A percentile compares a stretch with the other conserved stretches of the same genome.
These are phyloP conservation scores for Phaffia rhodozyma DNA, from an alignment of 1,284 basidiomycete genomes.

Conservation along the genomic window DNA sequence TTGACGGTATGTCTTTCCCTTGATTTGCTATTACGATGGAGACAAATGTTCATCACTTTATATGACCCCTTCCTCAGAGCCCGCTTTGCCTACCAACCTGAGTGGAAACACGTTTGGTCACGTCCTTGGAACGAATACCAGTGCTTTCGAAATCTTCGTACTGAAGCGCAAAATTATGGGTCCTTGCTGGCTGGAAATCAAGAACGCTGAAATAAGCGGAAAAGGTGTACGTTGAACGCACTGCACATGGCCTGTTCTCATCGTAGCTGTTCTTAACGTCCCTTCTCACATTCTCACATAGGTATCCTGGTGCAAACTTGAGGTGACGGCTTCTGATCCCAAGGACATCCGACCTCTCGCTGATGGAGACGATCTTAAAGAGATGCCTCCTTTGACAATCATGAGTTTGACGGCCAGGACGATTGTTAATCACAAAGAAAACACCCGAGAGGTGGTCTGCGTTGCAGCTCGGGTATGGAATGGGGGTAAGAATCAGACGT, in stretches of 20 bases:
- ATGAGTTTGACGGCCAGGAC: conserved; percentile 83
- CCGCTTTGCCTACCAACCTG: conserved; percentile 55
- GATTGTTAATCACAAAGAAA: conserved; percentile 86
- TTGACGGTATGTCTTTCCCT: conserved; percentile 47
- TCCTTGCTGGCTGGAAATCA: conserved; percentile 89
- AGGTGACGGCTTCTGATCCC: conserved; percentile 71
- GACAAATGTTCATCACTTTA: background rate
- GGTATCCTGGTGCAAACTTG: conserved; percentile 92
- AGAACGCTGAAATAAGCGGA: conserved; percentile 55
- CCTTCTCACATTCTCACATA: conserved; percentile 29
- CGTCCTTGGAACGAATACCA: conserved; percentile 87
- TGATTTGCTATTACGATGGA: background rate
- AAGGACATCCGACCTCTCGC: conserved; percentile 83
- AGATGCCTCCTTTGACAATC: conserved; percentile 77
- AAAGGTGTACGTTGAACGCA: conserved; percentile 51
- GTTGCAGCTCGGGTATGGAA: conserved; percentile 77
- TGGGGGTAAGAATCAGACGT: conserved; percentile 48
- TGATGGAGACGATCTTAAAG: conserved; percentile 62
- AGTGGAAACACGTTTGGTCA: conserved; percentile 73
- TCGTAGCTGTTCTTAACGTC: conserved; percentile 1
- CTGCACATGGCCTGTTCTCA: background rate
- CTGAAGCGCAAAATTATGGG: conserved; percentile 97
- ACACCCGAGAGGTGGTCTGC: conserved; percentile 86
- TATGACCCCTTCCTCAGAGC: conserved; percentile 34
- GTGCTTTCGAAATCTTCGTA: conserved; percentile 87